Evolutionary conservation across 306 rosid species (phyloP).

Genomic region (Myrica gale): DNA sequence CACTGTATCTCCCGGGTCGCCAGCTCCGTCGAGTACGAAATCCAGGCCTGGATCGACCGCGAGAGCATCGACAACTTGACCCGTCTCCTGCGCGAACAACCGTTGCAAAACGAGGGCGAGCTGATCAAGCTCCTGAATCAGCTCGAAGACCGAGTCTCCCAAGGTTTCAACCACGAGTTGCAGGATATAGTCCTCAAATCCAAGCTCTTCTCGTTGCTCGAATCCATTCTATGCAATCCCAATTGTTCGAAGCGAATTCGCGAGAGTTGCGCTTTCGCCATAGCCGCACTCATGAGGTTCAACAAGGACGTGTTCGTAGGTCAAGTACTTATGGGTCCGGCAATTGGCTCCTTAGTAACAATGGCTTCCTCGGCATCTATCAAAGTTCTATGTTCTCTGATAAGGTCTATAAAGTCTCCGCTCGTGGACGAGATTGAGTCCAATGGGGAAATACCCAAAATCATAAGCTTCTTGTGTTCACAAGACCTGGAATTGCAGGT

Average conservation of each 20-base stretch:
- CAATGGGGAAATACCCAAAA: slow-evolving; percentile 50
- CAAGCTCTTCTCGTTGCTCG: slow-evolving; percentile 51
- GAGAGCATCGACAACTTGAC: slow-evolving; percentile 49
- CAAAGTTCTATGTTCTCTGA: slow-evolving; percentile 49
- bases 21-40: slow-evolving; percentile 57
- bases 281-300: slow-evolving; percentile 58
- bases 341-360: slow-evolving; percentile 41
- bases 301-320: slow-evolving; percentile 94
- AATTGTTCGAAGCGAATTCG: slow-evolving; percentile 38
- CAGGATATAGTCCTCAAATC: slow-evolving; percentile 64
- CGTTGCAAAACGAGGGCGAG: slow-evolving; percentile 23
- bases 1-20: slow-evolving; percentile 71
- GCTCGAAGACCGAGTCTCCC: slow-evolving; percentile 53
- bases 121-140: slow-evolving; percentile 41
- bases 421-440: slow-evolving; percentile 79
- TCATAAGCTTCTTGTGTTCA: slow-evolving; percentile 44
- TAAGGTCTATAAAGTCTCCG: slow-evolving; percentile 72
- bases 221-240: slow-evolving; percentile 43
- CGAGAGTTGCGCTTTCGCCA: slow-evolving; percentile 48
- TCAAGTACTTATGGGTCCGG: slow-evolving; percentile 62
- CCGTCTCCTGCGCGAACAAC: slow-evolving; percentile 26
- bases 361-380: slow-evolving; percentile 52
- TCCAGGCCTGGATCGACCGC: slow-evolving; percentile 91
- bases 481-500: slow-evolving; percentile 37
- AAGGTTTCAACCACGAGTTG: slow-evolving; percentile 66